phyloP scores from a whole-genome alignment of 2,329 filamentous ascomycete species.

The Diplocarpon rosae region DNA sequence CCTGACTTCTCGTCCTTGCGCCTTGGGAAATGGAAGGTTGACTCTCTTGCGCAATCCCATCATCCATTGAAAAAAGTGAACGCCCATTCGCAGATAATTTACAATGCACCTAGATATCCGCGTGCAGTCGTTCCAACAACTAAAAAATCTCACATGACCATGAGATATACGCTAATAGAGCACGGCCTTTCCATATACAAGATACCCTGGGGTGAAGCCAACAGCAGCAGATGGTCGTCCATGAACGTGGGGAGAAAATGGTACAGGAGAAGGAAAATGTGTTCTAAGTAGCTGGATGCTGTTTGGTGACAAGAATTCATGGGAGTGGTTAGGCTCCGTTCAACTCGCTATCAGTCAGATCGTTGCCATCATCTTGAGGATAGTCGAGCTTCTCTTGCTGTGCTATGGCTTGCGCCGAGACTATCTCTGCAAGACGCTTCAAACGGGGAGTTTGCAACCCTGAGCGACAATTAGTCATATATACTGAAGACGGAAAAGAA shows the following conservation, averaged over 20 bases:
- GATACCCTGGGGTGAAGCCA: slow-evolving; percentile 15
- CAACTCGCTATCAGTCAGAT: slow-evolving; percentile 30
- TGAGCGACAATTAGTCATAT: slow-evolving; percentile 31
- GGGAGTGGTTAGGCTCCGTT: slow-evolving; percentile 21
- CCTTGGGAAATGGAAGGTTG: slow-evolving; percentile 8
- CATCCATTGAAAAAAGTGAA: slow-evolving; percentile 16
- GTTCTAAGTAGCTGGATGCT: slow-evolving; percentile 10
- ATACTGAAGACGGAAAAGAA: not conserved
- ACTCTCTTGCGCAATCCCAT: slow-evolving; percentile 13
- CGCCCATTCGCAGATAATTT: slow-evolving; percentile 16
- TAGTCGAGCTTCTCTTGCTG: slow-evolving; percentile 80
- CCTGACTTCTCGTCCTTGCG: slow-evolving; percentile 7
- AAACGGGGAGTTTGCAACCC: slow-evolving; percentile 92
- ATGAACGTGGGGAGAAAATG: slow-evolving; percentile 20
- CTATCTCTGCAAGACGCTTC: slow-evolving; percentile 95
- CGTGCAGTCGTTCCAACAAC: slow-evolving; percentile 16
- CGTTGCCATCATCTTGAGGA: slow-evolving; percentile 35
- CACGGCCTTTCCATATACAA: slow-evolving; percentile 23
- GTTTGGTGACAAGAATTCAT: not conserved
- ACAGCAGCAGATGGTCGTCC: slow-evolving; percentile 18
- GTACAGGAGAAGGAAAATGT: slow-evolving; percentile 26
- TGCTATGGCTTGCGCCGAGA: slow-evolving; percentile 89
- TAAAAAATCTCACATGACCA: slow-evolving; percentile 15
- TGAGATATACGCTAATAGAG: slow-evolving; percentile 20
- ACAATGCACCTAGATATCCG: slow-evolving; percentile 20